A percentile compares a stretch with the other conserved stretches of the same genome.
phyloP scores from a whole-genome alignment of 139 green algal genomes.

The Asterochloris sp. region DNA sequence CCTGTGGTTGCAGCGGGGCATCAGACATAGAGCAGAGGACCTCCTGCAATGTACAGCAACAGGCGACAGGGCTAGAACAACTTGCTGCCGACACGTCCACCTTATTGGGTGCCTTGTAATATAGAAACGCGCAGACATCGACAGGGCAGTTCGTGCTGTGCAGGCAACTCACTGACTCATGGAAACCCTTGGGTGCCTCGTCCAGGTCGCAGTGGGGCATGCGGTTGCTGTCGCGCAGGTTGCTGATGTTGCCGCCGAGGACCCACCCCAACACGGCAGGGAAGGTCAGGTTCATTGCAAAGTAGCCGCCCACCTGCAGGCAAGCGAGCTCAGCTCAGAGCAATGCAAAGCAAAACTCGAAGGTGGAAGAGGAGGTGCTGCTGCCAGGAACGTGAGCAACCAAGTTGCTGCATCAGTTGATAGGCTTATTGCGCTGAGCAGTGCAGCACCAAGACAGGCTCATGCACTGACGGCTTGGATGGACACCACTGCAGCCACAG shows the following conservation, averaged over 20 bases:
- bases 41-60: not conserved
- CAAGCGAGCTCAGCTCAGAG: too few relatives aligned
- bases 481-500: too few relatives aligned
- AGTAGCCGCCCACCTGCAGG: slow-evolving; percentile 25
- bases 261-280: slow-evolving; percentile 77
- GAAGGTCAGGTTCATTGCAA: slow-evolving; percentile 79
- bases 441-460: not conserved
- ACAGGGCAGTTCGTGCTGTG: not conserved
- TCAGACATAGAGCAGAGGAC: not conserved
- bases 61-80: not conserved
- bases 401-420: not conserved
- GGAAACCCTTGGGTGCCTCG: slow-evolving; percentile 68
- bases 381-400: not conserved
- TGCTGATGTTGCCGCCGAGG: slow-evolving; percentile 71
- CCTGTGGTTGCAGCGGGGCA: not conserved
- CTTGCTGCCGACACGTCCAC: too few relatives aligned
- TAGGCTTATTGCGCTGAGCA: not conserved
- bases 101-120: too few relatives aligned
- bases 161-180: not conserved
- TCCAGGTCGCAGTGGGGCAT: slow-evolving; percentile 36
- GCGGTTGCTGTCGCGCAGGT: slow-evolving; percentile 31
- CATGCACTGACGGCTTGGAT: too few relatives aligned
- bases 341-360: not conserved
- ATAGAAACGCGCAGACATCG: too few relatives aligned
- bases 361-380: not conserved